Conservation (phyloP, 768 basidiomycete genomes). For the Suillus discolor region DNA sequence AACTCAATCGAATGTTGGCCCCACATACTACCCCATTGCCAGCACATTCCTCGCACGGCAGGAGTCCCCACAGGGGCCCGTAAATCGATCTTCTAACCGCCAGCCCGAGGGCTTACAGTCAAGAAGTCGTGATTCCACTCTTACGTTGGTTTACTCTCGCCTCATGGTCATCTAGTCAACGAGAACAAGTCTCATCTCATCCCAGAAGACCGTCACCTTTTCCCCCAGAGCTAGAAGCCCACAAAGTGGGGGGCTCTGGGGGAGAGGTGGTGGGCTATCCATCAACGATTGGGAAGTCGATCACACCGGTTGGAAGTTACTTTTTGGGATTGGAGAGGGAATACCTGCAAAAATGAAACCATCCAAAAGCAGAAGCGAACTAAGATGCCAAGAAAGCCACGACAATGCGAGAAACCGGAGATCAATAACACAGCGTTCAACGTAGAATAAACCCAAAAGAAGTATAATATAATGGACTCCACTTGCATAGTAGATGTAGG, state of each 20-base stretch:
- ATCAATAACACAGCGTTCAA: constrained; percentile 3
- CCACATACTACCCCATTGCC: constrained; percentile 82
- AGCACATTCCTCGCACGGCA: constrained; percentile 77
- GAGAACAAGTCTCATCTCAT: constrained; percentile 18
- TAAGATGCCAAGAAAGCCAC: constrained; percentile 2
- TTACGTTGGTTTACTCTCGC: constrained; percentile 39
- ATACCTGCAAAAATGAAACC: constrained; percentile 3
- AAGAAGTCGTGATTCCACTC: constrained; percentile 43
- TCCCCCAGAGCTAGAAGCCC: constrained; percentile 6
- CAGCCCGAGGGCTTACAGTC: constrained; percentile 8
- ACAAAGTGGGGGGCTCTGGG: background rate
- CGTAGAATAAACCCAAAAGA: constrained; percentile 5
- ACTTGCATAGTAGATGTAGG: constrained; percentile 6
- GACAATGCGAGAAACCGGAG: background rate
- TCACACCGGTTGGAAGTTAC: background rate
- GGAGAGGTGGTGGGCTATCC: constrained; percentile 2
- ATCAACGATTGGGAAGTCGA: too few species aligned
- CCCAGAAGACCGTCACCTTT: constrained; percentile 14
- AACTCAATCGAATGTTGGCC: constrained; percentile 54
- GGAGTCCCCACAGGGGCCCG: constrained; percentile 81
- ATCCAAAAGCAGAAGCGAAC: background rate
- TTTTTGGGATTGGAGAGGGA: background rate
- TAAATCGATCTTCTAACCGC: constrained; percentile 22
- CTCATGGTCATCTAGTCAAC: constrained; percentile 16
- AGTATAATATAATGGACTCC: constrained; percentile 8